A percentile compares a stretch with the other conserved stretches of the same genome.
phyloP scores from a whole-genome alignment of 495 filamentous ascomycete genomes.

The Hypoxylon crocopeplum region DNA sequence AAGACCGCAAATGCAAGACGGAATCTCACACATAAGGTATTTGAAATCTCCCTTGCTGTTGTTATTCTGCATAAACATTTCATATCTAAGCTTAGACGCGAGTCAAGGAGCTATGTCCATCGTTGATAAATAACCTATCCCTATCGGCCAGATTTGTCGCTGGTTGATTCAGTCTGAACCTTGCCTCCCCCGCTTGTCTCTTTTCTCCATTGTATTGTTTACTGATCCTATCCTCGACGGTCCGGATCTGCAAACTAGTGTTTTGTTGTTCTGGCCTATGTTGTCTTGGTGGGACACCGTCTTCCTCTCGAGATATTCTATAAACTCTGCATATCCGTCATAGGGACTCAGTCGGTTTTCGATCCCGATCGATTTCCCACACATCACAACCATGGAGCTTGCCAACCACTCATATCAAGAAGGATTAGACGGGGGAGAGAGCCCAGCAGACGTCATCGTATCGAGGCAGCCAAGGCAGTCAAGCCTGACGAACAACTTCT shows the following conservation, averaged over 20 bases:
- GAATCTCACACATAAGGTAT: constrained; percentile 36
- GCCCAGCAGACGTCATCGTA: constrained; percentile 8
- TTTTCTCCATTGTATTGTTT: constrained; percentile 32
- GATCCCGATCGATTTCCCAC: constrained; percentile 24
- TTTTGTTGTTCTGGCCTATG: constrained; percentile 11
- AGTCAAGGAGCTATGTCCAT: constrained; percentile 26
- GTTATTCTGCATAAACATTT: constrained; percentile 41
- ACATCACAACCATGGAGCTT: constrained; percentile 36
- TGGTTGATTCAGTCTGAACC: constrained; percentile 36
- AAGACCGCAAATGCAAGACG: constrained; percentile 32
- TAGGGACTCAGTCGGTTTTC: constrained; percentile 22
- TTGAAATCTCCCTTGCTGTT: constrained; percentile 41
- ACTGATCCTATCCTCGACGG: constrained; percentile 28
- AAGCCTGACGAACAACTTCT: constrained; percentile 35
- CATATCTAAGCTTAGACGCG: constrained; percentile 24
- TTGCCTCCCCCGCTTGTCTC: constrained; percentile 22
- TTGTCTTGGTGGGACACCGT: constrained; percentile 26
- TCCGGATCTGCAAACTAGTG: constrained; percentile 27
- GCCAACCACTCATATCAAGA: constrained; percentile 25
- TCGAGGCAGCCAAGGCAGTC: constrained; percentile 19
- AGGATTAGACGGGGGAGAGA: constrained; percentile 1
- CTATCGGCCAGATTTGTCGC: constrained; percentile 28
- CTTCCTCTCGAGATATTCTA: constrained; percentile 29
- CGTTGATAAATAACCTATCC: constrained; percentile 39
- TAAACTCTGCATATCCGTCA: constrained; percentile 39